Evolutionary conservation across 1,284 basidiomycete genomes (phyloP).

Genomic region (Thecaphora frezii): DNA sequence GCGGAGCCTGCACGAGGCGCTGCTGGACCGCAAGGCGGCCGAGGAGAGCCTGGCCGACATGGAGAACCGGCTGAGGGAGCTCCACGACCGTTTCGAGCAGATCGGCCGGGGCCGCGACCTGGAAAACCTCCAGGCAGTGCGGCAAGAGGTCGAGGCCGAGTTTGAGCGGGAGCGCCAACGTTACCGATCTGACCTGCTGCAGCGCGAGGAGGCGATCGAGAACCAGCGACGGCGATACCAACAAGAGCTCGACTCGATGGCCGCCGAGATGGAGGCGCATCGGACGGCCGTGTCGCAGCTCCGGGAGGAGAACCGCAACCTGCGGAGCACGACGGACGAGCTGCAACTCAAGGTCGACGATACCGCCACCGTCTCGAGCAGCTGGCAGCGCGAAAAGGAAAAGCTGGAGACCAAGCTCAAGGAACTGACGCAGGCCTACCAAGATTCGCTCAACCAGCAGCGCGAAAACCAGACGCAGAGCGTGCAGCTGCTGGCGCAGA

Average conservation of each 20-base stretch:
- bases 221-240: constrained; percentile 69
- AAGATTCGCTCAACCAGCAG: constrained; percentile 72
- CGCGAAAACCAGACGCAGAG: constrained; percentile 80
- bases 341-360: constrained; percentile 75
- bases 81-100: constrained; percentile 68
- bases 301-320: constrained; percentile 72
- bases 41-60: constrained; percentile 65
- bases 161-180: constrained; percentile 75
- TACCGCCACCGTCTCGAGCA: constrained; percentile 73
- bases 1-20: constrained; percentile 62
- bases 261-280: constrained; percentile 33
- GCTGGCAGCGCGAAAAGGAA: constrained; percentile 84
- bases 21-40: constrained; percentile 65
- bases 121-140: constrained; percentile 69
- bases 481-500: constrained; percentile 77
- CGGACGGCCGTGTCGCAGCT: constrained; percentile 11
- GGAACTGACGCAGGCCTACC: constrained; percentile 69
- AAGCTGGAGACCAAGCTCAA: constrained; percentile 72
- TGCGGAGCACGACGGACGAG: constrained; percentile 75
- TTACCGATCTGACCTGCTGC: constrained; percentile 73
- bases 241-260: constrained; percentile 17
- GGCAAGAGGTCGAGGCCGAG: constrained; percentile 70
- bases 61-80: constrained; percentile 67
- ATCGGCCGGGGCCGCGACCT: constrained; percentile 69
- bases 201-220: constrained; percentile 74